phyloP scores from a whole-genome alignment of 1,284 basidiomycete genomes.

The Rhodotorula mucilaginosa region DNA sequence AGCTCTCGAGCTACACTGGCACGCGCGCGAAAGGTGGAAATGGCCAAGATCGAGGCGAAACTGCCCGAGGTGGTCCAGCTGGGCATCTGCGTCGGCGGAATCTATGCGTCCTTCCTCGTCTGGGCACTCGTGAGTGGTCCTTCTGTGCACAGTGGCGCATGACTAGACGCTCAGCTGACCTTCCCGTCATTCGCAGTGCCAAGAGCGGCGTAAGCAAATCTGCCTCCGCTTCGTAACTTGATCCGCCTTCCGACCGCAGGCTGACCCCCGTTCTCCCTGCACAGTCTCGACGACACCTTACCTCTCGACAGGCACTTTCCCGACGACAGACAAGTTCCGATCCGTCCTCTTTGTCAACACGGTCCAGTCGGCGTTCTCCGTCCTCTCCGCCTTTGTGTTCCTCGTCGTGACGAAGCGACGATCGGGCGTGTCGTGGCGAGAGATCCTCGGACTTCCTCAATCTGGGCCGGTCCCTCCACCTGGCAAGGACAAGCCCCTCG shows the following conservation, averaged over 20 bases:
- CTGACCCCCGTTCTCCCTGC: background rate
- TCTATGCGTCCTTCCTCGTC: conserved; percentile 43
- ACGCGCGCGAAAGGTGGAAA: background rate
- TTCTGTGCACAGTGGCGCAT: background rate
- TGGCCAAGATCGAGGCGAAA: background rate
- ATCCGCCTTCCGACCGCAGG: no score
- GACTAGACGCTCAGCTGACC: background rate
- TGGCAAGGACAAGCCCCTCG: background rate
- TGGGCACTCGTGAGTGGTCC: conserved; percentile 41
- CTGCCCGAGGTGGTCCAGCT: conserved; percentile 23
- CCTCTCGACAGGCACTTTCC: conserved; percentile 19
- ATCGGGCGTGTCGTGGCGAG: conserved; percentile 10
- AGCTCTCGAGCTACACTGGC: no score
- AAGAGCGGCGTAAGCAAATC: conserved; percentile 36
- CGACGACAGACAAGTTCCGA: conserved; percentile 41
- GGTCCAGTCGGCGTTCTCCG: conserved; percentile 68
- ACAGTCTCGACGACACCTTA: conserved; percentile 41
- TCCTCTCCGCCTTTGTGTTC: conserved; percentile 40
- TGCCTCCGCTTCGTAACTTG: background rate
- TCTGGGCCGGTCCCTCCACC: background rate
- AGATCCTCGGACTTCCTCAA: conserved; percentile 19
- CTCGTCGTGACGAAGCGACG: conserved; percentile 41
- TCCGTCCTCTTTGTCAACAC: conserved; percentile 87
- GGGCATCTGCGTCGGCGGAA: conserved; percentile 41
- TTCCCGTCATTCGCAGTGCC: conserved; percentile 26